Evolutionary conservation across 2,329 filamentous ascomycete species (phyloP).

Genomic region (Aspergillus unguis): DNA sequence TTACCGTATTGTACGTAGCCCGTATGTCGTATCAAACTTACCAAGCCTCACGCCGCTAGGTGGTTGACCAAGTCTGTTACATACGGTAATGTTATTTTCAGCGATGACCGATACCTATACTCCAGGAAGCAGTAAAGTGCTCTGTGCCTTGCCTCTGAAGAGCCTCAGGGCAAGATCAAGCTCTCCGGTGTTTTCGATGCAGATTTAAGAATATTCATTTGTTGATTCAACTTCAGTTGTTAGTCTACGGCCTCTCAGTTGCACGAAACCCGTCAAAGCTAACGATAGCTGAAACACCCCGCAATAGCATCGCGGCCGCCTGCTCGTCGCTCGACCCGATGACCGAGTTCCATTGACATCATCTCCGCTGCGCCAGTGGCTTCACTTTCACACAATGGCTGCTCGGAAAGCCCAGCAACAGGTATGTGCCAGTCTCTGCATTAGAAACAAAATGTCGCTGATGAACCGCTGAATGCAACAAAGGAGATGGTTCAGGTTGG

Average conservation of each 20-base stretch:
- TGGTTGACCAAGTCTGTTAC: too few relatives aligned
- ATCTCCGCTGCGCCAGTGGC: constrained; percentile 12
- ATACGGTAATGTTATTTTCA: too few relatives aligned
- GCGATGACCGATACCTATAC: too few relatives aligned
- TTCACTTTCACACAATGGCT: constrained; percentile 28
- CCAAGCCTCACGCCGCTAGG: too few relatives aligned
- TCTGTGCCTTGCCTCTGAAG: not conserved
- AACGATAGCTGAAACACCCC: constrained; percentile 10
- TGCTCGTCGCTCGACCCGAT: constrained; percentile 10
- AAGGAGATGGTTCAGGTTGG: constrained; percentile 99
- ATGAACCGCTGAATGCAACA: not conserved
- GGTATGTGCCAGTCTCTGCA: constrained; percentile 49
- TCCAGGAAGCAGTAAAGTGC: too few relatives aligned
- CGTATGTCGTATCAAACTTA: too few relatives aligned
- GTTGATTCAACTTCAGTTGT: not conserved
- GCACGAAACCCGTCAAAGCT: too few relatives aligned
- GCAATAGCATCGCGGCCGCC: constrained; percentile 7
- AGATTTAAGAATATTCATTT: not conserved
- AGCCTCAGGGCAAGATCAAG: not conserved
- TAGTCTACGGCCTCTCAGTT: not conserved
- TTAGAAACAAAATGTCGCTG: not conserved
- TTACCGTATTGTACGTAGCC: not conserved
- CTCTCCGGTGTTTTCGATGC: not conserved
- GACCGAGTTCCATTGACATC: constrained; percentile 15
- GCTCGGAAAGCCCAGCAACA: constrained; percentile 63